A percentile compares a stretch with the other conserved stretches of the same genome.
phyloP scores from a whole-genome alignment of 352 stramenopile species.

The Globisporangium spiculum region DNA sequence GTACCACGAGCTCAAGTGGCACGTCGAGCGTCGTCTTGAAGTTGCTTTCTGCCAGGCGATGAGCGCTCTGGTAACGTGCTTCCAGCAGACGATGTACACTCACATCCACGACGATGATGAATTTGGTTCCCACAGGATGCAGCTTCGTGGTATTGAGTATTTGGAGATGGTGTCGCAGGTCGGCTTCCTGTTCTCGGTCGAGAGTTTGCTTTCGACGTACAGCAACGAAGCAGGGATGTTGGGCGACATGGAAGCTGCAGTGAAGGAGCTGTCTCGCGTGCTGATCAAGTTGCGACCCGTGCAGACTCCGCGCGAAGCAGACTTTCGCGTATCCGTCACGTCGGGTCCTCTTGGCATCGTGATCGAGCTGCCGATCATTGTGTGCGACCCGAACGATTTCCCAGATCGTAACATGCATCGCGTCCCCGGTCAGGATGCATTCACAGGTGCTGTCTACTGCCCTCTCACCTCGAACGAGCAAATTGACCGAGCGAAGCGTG shows the following conservation, averaged over 20 bases:
- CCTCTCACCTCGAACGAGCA: conserved; percentile 42
- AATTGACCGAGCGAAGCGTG: conserved; percentile 47
- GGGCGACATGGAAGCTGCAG: conserved; percentile 77
- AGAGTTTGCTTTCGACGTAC: conserved; percentile 84
- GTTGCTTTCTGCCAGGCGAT: conserved; percentile 82
- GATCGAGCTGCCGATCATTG: conserved; percentile 76
- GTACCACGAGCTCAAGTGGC: conserved; percentile 81
- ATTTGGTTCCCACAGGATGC: conserved; percentile 33
- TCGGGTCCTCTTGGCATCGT: conserved; percentile 53
- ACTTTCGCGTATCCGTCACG: conserved; percentile 73
- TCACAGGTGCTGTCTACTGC: conserved; percentile 73
- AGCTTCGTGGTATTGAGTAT: conserved; percentile 51
- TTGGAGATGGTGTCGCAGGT: conserved; percentile 64
- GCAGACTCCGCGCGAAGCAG: conserved; percentile 50
- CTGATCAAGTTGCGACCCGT: conserved; percentile 72
- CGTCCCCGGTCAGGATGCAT: conserved; percentile 65
- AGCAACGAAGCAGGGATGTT: conserved; percentile 84
- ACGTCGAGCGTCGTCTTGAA: conserved; percentile 78
- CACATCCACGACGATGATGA: conserved; percentile 56
- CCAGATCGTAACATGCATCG: conserved; percentile 65
- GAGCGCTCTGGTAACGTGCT: conserved; percentile 80
- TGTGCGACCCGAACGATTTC: conserved; percentile 36
- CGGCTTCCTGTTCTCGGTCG: conserved; percentile 81
- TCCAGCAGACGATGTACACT: conserved; percentile 82
- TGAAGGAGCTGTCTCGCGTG: conserved; percentile 68